These are phyloP conservation scores for Serendipita sp. DNA, from an alignment of 768 basidiomycete species.

Conservation along the genomic window DNA sequence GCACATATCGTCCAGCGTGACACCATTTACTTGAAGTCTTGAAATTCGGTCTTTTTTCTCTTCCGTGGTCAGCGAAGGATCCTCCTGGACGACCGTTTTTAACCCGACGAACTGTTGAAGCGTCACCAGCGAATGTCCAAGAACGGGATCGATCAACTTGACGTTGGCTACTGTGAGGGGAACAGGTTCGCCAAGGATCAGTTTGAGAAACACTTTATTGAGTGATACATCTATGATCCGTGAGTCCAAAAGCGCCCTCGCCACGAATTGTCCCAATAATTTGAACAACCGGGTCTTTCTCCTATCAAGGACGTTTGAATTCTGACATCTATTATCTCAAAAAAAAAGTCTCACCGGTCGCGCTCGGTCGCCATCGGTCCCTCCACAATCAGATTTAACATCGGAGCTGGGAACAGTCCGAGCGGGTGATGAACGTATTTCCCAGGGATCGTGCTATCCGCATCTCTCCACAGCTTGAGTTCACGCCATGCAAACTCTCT, in stretches of 20 bases:
- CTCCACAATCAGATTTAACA: slow-evolving; percentile 16
- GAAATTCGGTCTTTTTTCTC: slow-evolving; percentile 17
- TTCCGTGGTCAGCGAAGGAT: slow-evolving; percentile 14
- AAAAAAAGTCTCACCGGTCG: not conserved
- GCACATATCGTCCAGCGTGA: slow-evolving; percentile 70
- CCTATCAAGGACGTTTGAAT: slow-evolving; percentile 22
- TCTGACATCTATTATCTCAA: not conserved
- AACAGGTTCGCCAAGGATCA: slow-evolving; percentile 73
- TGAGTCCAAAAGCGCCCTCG: slow-evolving; percentile 92
- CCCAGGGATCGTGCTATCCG: slow-evolving; percentile 42
- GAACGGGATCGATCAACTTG: slow-evolving; percentile 68
- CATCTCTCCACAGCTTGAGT: slow-evolving; percentile 83
- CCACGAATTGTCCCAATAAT: slow-evolving; percentile 89
- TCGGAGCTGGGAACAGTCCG: slow-evolving; percentile 80
- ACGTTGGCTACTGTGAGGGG: slow-evolving; percentile 70
- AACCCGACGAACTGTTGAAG: slow-evolving; percentile 35
- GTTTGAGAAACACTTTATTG: slow-evolving; percentile 88
- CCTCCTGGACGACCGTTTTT: slow-evolving; percentile 31
- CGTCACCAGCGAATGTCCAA: slow-evolving; percentile 74
- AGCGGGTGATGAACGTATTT: slow-evolving; percentile 67
- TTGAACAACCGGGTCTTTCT: slow-evolving; percentile 76
- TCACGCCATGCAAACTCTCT: slow-evolving; percentile 84
- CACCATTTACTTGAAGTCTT: slow-evolving; percentile 38
- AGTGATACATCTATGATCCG: slow-evolving; percentile 92
- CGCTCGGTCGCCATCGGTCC: not conserved